Conservation (phyloP, 164 flowering plant species). For the Litsea cubeba region DNA sequence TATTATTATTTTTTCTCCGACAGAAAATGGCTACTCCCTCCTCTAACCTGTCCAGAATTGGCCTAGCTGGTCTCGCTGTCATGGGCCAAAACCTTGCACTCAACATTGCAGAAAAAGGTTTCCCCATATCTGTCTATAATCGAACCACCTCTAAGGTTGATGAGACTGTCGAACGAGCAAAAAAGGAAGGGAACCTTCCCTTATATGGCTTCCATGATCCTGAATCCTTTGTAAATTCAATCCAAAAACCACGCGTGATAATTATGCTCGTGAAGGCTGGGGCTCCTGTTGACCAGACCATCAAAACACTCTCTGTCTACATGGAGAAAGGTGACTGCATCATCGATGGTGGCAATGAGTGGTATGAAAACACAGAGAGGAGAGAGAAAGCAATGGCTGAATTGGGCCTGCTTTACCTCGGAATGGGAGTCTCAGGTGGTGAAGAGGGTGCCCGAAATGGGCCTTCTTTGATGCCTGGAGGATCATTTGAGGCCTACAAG, state of each 20-base stretch:
- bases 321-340: conserved; percentile 69
- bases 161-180: conserved; percentile 55
- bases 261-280: conserved; percentile 83
- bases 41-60: conserved; percentile 43
- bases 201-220: conserved; percentile 53
- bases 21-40: conserved; percentile 24
- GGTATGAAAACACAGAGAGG: conserved; percentile 80
- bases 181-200: conserved; percentile 53
- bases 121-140: conserved; percentile 67
- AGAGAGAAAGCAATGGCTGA: conserved; percentile 51
- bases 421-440: conserved; percentile 87
- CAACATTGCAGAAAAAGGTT: conserved; percentile 69
- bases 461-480: conserved; percentile 87
- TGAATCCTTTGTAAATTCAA: conserved; percentile 48
- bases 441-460: conserved; percentile 81
- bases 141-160: conserved; percentile 59
- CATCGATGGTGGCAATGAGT: conserved; percentile 73
- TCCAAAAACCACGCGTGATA: conserved; percentile 58
- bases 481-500: conserved; percentile 59
- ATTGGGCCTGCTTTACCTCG: conserved; percentile 57
- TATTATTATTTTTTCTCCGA: conserved; percentile 14
- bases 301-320: conserved; percentile 52
- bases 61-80: conserved; percentile 70
- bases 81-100: conserved; percentile 80
- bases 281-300: conserved; percentile 71